A percentile compares a stretch with the other conserved stretches of the same genome.
phyloP scores from a whole-genome alignment of 768 basidiomycete species.

The Leucocoprinus leucothites region DNA sequence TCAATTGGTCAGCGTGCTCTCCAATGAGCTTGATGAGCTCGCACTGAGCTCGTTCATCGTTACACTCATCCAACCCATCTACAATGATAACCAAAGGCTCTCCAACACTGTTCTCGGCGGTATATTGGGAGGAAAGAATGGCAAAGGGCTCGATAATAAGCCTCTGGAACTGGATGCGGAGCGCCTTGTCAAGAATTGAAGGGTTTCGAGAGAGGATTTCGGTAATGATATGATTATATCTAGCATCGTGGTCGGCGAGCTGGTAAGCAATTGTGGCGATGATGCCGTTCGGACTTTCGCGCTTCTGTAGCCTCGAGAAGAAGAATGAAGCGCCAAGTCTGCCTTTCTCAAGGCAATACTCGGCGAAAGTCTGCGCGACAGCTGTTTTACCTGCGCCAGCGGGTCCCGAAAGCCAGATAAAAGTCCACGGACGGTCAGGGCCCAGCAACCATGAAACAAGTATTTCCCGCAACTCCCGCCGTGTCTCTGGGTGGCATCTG shows the following conservation, averaged over 20 bases:
- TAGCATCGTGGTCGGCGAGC: neutral
- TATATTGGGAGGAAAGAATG: neutral
- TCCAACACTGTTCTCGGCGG: too few species aligned
- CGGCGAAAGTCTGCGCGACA: constrained; percentile 6
- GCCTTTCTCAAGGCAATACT: neutral
- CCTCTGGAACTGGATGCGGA: neutral
- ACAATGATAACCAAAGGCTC: neutral
- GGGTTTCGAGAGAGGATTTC: neutral
- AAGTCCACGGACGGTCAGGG: neutral
- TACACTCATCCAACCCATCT: constrained; percentile 7
- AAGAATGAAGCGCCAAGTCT: constrained; percentile 9
- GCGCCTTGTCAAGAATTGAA: neutral
- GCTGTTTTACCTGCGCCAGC: constrained; percentile 11
- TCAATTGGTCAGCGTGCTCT: neutral
- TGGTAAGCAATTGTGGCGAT: constrained; percentile 5
- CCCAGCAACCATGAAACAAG: neutral
- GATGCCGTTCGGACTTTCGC: neutral
- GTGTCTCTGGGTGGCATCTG: neutral
- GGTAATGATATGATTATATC: neutral
- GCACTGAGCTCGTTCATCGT: neutral
- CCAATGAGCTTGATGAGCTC: neutral
- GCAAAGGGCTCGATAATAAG: neutral
- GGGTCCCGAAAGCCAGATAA: neutral
- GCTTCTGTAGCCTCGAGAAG: neutral
- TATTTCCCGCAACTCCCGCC: neutral